Evolutionary conservation across 371 early-diverging fungal genomes (phyloP).

Genomic region (Nematocida ausubeli): DNA sequence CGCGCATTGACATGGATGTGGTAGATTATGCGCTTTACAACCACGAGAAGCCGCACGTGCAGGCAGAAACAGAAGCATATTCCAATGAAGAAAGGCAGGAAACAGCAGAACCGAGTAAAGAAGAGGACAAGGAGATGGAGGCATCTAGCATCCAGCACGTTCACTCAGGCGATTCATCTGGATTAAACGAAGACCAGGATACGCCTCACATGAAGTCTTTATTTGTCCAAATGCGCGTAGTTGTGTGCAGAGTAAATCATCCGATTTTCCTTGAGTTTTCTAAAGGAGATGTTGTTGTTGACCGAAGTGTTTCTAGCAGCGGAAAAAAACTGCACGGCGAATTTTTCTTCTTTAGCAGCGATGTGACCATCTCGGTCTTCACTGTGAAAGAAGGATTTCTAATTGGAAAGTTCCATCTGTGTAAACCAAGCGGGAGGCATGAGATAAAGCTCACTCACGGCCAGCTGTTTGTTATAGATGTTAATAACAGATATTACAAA

Average conservation of each 20-base stretch:
- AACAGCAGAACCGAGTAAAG: not conserved
- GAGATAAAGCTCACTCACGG: slow-evolving; percentile 49
- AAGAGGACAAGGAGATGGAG: not conserved
- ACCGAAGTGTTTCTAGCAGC: slow-evolving; percentile 40
- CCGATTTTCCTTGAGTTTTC: slow-evolving; percentile 53
- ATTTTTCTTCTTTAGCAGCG: slow-evolving; percentile 36
- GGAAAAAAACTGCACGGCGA: slow-evolving; percentile 50
- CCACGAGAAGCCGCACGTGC: not conserved
- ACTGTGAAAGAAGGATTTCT: slow-evolving; percentile 54
- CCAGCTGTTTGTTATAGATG: slow-evolving; percentile 44
- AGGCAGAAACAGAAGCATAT: not conserved
- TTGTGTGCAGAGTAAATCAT: slow-evolving; percentile 51
- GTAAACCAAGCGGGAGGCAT: slow-evolving; percentile 40
- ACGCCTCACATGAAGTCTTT: not conserved
- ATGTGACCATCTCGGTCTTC: slow-evolving; percentile 37
- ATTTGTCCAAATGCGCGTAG: slow-evolving; percentile 47
- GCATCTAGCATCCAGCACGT: not conserved
- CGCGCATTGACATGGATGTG: not conserved
- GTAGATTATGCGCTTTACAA: slow-evolving; percentile 22
- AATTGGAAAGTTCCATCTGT: slow-evolving; percentile 45
- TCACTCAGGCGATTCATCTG: not conserved
- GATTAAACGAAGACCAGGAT: not conserved
- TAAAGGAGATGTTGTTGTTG: slow-evolving; percentile 41
- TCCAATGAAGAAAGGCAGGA: not conserved
- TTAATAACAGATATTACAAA: slow-evolving; percentile 32